Evolutionary conservation across 2,329 filamentous ascomycete species (phyloP).

Genomic region (Dactylellina sp.): DNA sequence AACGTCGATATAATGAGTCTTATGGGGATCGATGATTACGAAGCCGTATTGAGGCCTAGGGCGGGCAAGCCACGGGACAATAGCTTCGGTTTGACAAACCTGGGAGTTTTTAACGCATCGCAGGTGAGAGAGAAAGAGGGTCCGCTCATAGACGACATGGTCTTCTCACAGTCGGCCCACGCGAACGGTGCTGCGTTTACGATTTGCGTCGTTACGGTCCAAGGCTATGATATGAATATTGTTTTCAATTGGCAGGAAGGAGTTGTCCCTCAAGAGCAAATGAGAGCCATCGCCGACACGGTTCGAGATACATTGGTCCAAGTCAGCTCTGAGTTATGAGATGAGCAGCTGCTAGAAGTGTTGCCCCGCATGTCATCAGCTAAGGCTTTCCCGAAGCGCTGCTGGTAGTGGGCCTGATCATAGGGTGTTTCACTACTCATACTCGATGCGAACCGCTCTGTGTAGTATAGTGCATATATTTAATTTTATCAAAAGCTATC

Average conservation of each 20-base stretch:
- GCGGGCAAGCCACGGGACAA: slow-evolving; percentile 39
- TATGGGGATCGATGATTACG: slow-evolving; percentile 36
- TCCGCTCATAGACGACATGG: slow-evolving; percentile 31
- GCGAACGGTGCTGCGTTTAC: slow-evolving; percentile 43
- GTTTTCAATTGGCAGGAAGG: slow-evolving; percentile 49
- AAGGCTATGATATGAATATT: slow-evolving; percentile 44
- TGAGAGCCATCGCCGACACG: slow-evolving; percentile 17
- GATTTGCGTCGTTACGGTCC: slow-evolving; percentile 38
- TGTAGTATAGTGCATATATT: no score
- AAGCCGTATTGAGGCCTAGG: slow-evolving; percentile 19
- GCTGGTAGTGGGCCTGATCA: slow-evolving; percentile 11
- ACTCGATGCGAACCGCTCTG: neutral
- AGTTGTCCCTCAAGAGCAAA: slow-evolving; percentile 14
- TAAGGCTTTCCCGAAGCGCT: slow-evolving; percentile 15
- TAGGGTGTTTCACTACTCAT: neutral
- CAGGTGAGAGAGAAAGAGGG: neutral
- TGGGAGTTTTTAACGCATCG: slow-evolving; percentile 21
- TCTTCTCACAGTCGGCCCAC: slow-evolving; percentile 40
- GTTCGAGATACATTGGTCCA: slow-evolving; percentile 3
- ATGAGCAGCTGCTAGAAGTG: neutral
- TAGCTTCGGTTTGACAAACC: slow-evolving; percentile 41
- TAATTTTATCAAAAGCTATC: neutral
- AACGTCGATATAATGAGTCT: slow-evolving; percentile 47
- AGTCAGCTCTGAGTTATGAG: neutral
- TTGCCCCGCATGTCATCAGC: slow-evolving; percentile 7